These are phyloP conservation scores for Hanseniaspora gamundiae DNA, from an alignment of 1,139 yeast genomes.

Conservation along the genomic window DNA sequence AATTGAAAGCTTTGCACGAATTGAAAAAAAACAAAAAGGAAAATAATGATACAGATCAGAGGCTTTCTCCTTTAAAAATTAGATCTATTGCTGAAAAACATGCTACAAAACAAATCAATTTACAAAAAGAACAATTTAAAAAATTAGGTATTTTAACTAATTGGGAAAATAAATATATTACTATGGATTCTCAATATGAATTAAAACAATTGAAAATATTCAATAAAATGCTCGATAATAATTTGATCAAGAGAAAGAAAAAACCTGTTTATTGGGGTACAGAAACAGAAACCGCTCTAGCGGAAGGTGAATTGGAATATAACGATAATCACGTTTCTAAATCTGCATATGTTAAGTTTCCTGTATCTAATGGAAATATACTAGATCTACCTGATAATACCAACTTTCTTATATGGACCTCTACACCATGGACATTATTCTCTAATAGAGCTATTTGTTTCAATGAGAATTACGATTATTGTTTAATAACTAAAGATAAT, in stretches of 20 bases:
- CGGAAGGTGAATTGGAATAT: constrained; percentile 92
- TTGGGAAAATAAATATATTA: constrained; percentile 59
- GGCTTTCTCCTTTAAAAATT: constrained; percentile 37
- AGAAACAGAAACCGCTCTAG: constrained; percentile 85
- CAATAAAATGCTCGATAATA: constrained; percentile 48
- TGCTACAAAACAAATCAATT: constrained; percentile 52
- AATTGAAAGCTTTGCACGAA: constrained; percentile 56
- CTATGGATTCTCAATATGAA: constrained; percentile 63
- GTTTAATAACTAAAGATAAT: constrained; percentile 30
- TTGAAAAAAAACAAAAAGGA: constrained; percentile 22
- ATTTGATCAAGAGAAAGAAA: constrained; percentile 66
- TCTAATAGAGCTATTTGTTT: constrained; percentile 79
- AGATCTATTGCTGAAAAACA: constrained; percentile 54
- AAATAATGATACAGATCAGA: constrained; percentile 9
- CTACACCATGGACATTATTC: constrained; percentile 96
- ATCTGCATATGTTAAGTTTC: constrained; percentile 64
- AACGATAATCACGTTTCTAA: constrained; percentile 57
- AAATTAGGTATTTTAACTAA: constrained; percentile 75
- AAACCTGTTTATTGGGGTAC: constrained; percentile 98
- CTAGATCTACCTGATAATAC: constrained; percentile 6
- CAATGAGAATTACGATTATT: constrained; percentile 47
- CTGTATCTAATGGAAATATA: constrained; percentile 26
- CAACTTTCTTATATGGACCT: constrained; percentile 68
- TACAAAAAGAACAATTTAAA: constrained; percentile 53
- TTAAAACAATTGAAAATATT: constrained; percentile 63